Evolutionary conservation across 768 basidiomycete genomes (phyloP), one percentile per base, ranked within the genome.

Genomic region (Russula ochroleuca): DNA sequence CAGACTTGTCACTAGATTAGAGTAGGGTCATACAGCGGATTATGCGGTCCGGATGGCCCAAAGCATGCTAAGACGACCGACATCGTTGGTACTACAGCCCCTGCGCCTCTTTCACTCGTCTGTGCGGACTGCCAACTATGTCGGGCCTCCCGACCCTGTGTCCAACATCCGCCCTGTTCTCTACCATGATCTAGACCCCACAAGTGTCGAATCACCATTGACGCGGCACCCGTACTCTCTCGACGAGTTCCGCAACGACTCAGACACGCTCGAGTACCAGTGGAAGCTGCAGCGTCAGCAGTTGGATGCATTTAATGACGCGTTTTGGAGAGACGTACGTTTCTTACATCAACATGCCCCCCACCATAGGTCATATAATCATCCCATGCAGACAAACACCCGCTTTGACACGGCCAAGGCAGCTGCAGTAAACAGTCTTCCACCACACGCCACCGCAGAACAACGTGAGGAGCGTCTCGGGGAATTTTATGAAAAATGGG

Each of bases 311-410:
- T 85, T 88, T 70, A 86, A 92, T 65, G 87, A 93, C 60, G 75
- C 79, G 19, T 94, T 91, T 72, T 94, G 92, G 92, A 74, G 83
- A 58, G 86, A 92, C 59, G 92, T 92, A 71, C 68, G 88, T 80
- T n/a, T 14, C 48, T 41, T 48, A 1, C 41, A 7, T 14, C 41
- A 2, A 11, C 33, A 25, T 43, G 40, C 28, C 33, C 6, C n/a
- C 7, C 25, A 23, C 37, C 49, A 50, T 21, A 5, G 3, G 19
- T 25, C 25, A 51, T 17, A 43, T 10, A 19, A 33, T n/a, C 17
- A 41, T 15, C 47, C 40, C 38, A 49, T 64, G n/a, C 69, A 94
- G 92, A 89, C 83, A 72, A 94, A 94, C 71, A 78, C 80, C 11
- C 85, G 91, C n/a, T 93, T 92, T 71, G 84, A 90, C 70, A 78